Evolutionary conservation across 75 land plant genomes (phyloP).

Genomic region (Pinus taeda): DNA sequence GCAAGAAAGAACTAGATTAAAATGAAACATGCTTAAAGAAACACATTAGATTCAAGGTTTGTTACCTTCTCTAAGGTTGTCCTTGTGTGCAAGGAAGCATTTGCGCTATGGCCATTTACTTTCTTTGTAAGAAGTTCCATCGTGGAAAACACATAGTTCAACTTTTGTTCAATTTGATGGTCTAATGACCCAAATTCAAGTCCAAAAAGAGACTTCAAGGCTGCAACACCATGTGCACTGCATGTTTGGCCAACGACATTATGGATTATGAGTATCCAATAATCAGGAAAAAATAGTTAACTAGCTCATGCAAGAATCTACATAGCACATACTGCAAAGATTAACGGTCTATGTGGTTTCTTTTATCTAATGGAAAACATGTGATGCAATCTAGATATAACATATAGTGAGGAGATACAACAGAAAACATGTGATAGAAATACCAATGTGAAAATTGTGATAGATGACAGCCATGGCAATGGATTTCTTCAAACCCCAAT

Average conservation of each 20-base stretch:
- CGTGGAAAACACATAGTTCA: conserved; percentile 27
- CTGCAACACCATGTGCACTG: conserved; percentile 6
- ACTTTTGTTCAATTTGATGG: conserved; percentile 20
- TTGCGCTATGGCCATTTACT: conserved; percentile 10
- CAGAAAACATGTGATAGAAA: no score
- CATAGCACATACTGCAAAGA: no score
- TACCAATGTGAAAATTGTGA: no score
- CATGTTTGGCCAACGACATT: neutral
- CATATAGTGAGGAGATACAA: no score
- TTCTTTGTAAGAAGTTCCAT: conserved; percentile 19
- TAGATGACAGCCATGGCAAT: no score
- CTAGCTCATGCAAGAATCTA: no score
- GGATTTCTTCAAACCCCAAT: no score
- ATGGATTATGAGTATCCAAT: neutral
- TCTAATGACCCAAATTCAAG: conserved; percentile 17
- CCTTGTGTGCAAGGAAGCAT: conserved; percentile 1
- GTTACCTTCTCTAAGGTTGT: conserved; percentile 30
- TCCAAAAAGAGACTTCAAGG: conserved; percentile 54
- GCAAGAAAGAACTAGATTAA: neutral
- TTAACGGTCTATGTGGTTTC: no score
- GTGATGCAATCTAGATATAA: no score
- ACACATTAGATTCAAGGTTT: neutral
- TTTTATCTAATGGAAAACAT: no score
- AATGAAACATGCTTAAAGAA: no score
- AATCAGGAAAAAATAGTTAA: no score